Percentiles rank a stretch among this genome's conserved stretches.
Conservation (phyloP, 805 yeast species). For the Cyberlindnera mississippiensis region DNA sequence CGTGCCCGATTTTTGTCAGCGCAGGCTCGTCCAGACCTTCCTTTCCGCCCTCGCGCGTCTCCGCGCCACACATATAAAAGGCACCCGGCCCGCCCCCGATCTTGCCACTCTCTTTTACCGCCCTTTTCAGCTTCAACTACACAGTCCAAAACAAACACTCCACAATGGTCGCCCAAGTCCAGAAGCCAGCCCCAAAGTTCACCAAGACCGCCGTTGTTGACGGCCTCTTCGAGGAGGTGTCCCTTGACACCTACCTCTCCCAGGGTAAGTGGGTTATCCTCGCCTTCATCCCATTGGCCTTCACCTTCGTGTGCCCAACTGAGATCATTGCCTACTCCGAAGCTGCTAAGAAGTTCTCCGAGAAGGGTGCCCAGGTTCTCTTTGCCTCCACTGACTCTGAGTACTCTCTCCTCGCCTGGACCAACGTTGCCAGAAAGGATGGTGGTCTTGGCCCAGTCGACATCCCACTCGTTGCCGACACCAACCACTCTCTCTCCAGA, state of each 20-base stretch:
- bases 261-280: slow-evolving; percentile 97
- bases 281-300: slow-evolving; percentile 97
- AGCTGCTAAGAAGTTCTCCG: slow-evolving; percentile 85
- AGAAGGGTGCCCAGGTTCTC: slow-evolving; percentile 80
- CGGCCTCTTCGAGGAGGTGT: slow-evolving; percentile 92
- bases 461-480: slow-evolving; percentile 94
- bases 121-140: not conserved
- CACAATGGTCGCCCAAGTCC: slow-evolving; percentile 84
- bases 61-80: slow-evolving; percentile 11
- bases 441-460: slow-evolving; percentile 97
- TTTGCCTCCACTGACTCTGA: slow-evolving; percentile 99
- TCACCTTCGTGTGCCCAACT: slow-evolving; percentile 99
- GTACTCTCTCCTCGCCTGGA: slow-evolving; percentile 97
- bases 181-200: slow-evolving; percentile 95
- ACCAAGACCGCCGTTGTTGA: slow-evolving; percentile 96
- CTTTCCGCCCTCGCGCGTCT: not conserved
- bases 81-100: slow-evolving; percentile 3
- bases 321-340: slow-evolving; percentile 98
- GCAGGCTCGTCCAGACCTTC: slow-evolving; percentile 14
- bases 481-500: slow-evolving; percentile 89
- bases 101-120: not conserved
- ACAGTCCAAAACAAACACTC: not conserved
- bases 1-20: slow-evolving; percentile 18
- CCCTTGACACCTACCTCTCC: slow-evolving; percentile 76
- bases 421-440: slow-evolving; percentile 91